Evolutionary conservation across 1,139 yeast species (phyloP), one percentile per base, ranked within the genome.

Genomic region (Magnusiomyces suaveolens): DNA sequence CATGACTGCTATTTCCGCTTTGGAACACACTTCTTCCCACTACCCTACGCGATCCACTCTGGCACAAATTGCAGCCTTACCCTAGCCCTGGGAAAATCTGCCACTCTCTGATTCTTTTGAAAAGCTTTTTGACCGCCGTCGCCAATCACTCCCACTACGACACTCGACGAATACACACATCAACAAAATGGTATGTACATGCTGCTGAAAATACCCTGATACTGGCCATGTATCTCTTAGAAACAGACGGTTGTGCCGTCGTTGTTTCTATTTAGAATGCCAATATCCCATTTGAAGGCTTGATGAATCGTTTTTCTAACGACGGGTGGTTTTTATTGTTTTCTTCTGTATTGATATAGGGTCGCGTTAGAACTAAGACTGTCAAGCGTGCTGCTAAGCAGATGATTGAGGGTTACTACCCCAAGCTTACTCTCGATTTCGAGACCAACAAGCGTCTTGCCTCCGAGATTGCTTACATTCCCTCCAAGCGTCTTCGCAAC

Each of bases 381-480:
- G 97, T 94, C 79, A 94, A 92, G 89, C 89, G 98, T 83, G 97
- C 99, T 79, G 87, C 98, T 74, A 94, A 94, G 87, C 96, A 90
- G 77, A 83, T 94, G 80, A 94, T 94, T 76, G 99, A 94, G 85
- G 89, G 96, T 77, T 92, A 90, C 87, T 94, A 94, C 85, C 99
- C 99, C 78, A 92, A 94, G 84, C 89, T 94, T 79, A 92, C 98
- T 72, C 81, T 88, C 81, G 99, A 94, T 79, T 94, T 94, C 78
- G 97, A 94, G 84, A 88, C 95, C 87, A 94, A 94, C 97, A 94
- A 94, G 85, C 92, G 97, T 83, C 86, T 94, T 77, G 86, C 96
- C 72, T 86, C 88, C 73, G 97, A 94, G 79, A 88, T 94, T 72
- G 98, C 99, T 71, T 90, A 87, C 78, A 94, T 94, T 75, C 97